Evolutionary conservation across 2,329 filamentous ascomycete species (phyloP).

Genomic region (Pseudofabraea citricarpa): DNA sequence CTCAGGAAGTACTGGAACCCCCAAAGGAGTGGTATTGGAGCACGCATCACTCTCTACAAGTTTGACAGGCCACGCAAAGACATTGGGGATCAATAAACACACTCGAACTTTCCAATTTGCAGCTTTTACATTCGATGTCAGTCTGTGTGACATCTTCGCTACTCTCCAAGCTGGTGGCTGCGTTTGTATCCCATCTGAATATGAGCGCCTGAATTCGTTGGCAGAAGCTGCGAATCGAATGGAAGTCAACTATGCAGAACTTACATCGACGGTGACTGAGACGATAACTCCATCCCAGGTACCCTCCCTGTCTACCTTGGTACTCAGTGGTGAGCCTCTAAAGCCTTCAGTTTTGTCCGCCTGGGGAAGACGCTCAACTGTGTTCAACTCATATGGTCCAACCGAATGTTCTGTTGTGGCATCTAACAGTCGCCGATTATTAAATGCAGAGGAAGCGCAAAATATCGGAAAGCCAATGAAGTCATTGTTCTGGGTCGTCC

Average conservation of each 20-base stretch:
- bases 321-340: slow-evolving; percentile 13
- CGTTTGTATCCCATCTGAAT: slow-evolving; percentile 15
- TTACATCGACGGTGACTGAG: slow-evolving; percentile 14
- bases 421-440: slow-evolving; percentile 1
- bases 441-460: slow-evolving; percentile 1
- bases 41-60: slow-evolving; percentile 8
- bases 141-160: slow-evolving; percentile 13
- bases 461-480: slow-evolving; percentile 11
- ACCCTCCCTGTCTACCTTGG: slow-evolving; percentile 9
- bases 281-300: slow-evolving; percentile 9
- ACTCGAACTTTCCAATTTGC: slow-evolving; percentile 12
- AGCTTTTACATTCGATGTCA: slow-evolving; percentile 12
- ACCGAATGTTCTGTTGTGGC: slow-evolving; percentile 12
- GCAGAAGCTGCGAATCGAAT: slow-evolving; percentile 9
- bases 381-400: slow-evolving; percentile 13
- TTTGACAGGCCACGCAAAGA: slow-evolving; percentile 4
- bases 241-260: slow-evolving; percentile 9
- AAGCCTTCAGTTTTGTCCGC: slow-evolving; percentile 8
- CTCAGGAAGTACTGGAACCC: slow-evolving; percentile 12
- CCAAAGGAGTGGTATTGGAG: slow-evolving; percentile 12
- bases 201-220: slow-evolving; percentile 12
- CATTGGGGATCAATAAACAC: slow-evolving; percentile 2
- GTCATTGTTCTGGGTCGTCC: slow-evolving; percentile 11
- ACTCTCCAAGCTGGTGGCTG: slow-evolving; percentile 12
- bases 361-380: slow-evolving; percentile 6